Conservation (phyloP, 2,329 filamentous ascomycete genomes). For the Fusarium secorum region DNA sequence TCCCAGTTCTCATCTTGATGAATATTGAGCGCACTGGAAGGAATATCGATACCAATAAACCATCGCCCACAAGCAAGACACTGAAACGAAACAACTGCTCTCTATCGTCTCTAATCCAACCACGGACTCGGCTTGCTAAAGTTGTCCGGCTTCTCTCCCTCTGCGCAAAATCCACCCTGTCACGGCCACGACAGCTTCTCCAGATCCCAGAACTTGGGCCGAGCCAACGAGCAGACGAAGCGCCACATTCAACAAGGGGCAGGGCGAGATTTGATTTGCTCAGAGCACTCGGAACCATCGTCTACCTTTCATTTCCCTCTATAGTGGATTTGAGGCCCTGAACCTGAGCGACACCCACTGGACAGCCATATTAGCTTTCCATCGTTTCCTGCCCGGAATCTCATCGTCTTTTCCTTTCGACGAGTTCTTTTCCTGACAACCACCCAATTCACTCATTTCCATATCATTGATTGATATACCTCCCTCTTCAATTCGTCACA, state of each 20-base stretch:
- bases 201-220: constrained; percentile 3
- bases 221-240: constrained; percentile 30
- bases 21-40: neutral
- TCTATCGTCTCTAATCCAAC: constrained; percentile 18
- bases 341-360: neutral
- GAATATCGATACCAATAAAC: neutral
- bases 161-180: constrained; percentile 16
- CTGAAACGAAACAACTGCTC: constrained; percentile 36
- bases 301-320: constrained; percentile 38
- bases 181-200: constrained; percentile 12
- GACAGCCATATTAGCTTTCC: neutral
- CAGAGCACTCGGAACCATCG: constrained; percentile 14
- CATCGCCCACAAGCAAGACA: neutral
- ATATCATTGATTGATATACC: constrained; percentile 21
- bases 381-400: neutral
- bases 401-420: constrained; percentile 5
- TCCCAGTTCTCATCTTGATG: neutral
- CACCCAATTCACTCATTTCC: neutral
- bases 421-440: neutral
- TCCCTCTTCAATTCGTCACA: constrained; percentile 3
- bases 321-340: constrained; percentile 5
- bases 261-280: constrained; percentile 16
- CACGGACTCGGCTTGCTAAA: constrained; percentile 13
- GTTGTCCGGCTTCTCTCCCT: constrained; percentile 10
- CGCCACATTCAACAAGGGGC: constrained; percentile 15